phyloP scores from a whole-genome alignment of 148 eudicot species.

The Chenopodium berlandieri region DNA sequence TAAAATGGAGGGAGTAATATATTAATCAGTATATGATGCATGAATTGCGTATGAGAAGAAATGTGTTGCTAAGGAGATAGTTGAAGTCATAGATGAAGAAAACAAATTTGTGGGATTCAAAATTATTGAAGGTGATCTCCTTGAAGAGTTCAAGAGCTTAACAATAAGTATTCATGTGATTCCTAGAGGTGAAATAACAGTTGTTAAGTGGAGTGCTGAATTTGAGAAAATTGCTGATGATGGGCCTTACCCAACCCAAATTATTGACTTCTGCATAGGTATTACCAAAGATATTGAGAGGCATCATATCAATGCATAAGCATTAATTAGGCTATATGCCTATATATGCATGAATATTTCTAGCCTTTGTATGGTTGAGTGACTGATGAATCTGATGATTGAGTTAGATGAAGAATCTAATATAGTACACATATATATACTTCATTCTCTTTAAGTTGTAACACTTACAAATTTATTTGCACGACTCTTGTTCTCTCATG shows the following conservation, averaged over 20 bases:
- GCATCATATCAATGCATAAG: not conserved
- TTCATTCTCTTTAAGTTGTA: too few species aligned
- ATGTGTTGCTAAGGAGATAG: slow-evolving; percentile 7
- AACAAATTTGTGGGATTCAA: not conserved
- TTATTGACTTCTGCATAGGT: too few species aligned
- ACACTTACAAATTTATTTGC: too few species aligned
- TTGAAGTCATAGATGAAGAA: slow-evolving; percentile 9
- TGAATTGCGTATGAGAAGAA: not conserved
- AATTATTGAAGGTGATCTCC: slow-evolving; percentile 5
- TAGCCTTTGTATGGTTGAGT: too few species aligned
- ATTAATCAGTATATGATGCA: not conserved
- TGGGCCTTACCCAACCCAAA: slow-evolving; percentile 13
- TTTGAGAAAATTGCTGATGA: slow-evolving; percentile 9
- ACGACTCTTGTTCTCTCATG: too few species aligned
- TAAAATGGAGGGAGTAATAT: too few species aligned
- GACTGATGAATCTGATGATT: too few species aligned
- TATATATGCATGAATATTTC: too few species aligned
- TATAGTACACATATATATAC: too few species aligned
- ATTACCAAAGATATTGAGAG: not conserved
- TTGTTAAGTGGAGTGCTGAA: not conserved
- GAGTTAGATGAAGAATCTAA: too few species aligned
- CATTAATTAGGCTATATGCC: too few species aligned
- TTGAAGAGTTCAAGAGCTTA: slow-evolving; percentile 1
- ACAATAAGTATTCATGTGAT: not conserved
- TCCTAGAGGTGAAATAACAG: slow-evolving; percentile 1